Evolutionary conservation across 805 yeast species (phyloP).

Genomic region (Nakazawaea molendinolei): DNA sequence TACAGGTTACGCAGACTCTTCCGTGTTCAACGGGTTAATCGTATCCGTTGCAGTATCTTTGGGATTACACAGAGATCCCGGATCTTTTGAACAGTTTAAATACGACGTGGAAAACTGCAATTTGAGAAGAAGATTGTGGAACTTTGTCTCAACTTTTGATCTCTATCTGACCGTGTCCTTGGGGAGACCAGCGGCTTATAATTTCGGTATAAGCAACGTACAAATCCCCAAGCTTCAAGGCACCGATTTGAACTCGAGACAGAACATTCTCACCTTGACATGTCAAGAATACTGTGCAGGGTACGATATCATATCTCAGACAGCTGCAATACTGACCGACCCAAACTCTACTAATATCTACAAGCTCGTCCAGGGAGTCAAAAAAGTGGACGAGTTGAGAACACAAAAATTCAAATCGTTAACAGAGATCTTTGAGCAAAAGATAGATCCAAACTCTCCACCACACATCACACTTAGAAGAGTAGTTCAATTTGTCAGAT

Average conservation of each 20-base stretch:
- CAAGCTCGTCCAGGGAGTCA: slow-evolving; percentile 1
- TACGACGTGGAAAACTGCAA: slow-evolving; percentile 3
- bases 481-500: slow-evolving; percentile 6
- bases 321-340: background rate
- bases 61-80: slow-evolving; percentile 65
- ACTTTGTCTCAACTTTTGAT: slow-evolving; percentile 6
- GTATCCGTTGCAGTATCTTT: slow-evolving; percentile 62
- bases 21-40: slow-evolving; percentile 44
- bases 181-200: slow-evolving; percentile 7
- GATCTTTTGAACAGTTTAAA: slow-evolving; percentile 3
- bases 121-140: slow-evolving; percentile 10
- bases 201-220: background rate
- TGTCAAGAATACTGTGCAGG: slow-evolving; percentile 3
- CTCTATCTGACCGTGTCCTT: slow-evolving; percentile 7
- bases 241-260: background rate
- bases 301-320: background rate
- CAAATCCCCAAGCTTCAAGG: slow-evolving; percentile 3
- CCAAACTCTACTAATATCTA: background rate
- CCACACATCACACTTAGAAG: slow-evolving; percentile 4
- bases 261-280: background rate
- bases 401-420: slow-evolving; percentile 1
- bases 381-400: slow-evolving; percentile 2
- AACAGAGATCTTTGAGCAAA: slow-evolving; percentile 1
- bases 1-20: slow-evolving; percentile 48
- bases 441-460: background rate